Evolutionary conservation across 164 flowering plant genomes (phyloP), one percentile per base, ranked within the genome.

Genomic region (Cinnamomum chago): DNA sequence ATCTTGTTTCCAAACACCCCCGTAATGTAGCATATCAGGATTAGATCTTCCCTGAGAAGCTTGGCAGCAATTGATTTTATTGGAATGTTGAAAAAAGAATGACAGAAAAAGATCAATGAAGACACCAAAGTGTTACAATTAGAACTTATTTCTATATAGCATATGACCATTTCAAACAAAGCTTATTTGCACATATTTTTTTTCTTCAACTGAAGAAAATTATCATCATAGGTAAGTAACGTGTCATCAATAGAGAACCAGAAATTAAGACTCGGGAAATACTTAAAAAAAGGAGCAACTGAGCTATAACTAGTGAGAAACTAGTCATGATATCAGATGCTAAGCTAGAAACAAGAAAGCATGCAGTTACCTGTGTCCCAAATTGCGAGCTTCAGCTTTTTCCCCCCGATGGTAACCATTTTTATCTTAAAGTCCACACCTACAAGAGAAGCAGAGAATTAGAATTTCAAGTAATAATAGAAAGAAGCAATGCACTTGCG

Each of bases 341-440:
- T 12, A 67, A 67, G 2, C 9, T 15, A 28, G 3, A 5, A 40
- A 68, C 6, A 9, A 3, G 3, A 72, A 23, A 72, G 35, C 25
- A 20, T 35, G 40, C 15, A 67, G 30, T 77, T 80, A 91, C 95
- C 95, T 70, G 95, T 91, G 78, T 91, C 95, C 93, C 98, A 94
- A 15, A 94, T 90, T 9, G 97, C 94, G 80, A 94, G 98, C 85
- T 92, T 94, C 87, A 92, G 82, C 71, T 87, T 92, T 68, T 94
- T 94, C 18, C 94, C 97, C 14, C 92, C 94, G 75, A 87, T 64
- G 27, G 83, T 87, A 35, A 90, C 88, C 81, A 89, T 72, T 77
- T 94, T 94, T 33, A 94, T 86, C 84, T 94, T 94, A 71, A 94
- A 94, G 82, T 94, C 98, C 75, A 94, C 98, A 76, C 98, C 98